A percentile compares a stretch with the other conserved stretches of the same genome.
These are phyloP conservation scores for Chalciporus piperatus DNA, from an alignment of 768 basidiomycete species.

Conservation along the genomic window DNA sequence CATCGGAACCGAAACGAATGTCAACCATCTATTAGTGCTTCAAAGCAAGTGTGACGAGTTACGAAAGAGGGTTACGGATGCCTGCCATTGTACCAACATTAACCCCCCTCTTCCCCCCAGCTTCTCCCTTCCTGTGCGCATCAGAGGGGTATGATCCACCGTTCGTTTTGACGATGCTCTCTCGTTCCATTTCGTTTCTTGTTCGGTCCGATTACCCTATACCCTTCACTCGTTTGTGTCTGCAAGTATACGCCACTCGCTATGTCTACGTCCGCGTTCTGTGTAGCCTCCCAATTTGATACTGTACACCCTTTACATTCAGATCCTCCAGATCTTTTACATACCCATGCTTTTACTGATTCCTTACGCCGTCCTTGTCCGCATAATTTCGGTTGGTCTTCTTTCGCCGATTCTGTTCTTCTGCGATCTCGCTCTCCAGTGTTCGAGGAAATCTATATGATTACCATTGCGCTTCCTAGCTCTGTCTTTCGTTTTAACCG, in stretches of 20 bases:
- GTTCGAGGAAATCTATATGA: neutral
- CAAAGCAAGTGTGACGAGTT: conserved; percentile 48
- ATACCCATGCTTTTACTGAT: conserved; percentile 9
- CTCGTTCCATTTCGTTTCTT: neutral
- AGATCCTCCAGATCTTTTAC: neutral
- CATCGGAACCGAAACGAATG: conserved; percentile 11
- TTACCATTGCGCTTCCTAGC: neutral
- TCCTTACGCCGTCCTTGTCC: conserved; percentile 1
- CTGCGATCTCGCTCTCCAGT: neutral
- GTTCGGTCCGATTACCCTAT: conserved; percentile 15
- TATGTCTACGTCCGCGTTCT: conserved; percentile 28
- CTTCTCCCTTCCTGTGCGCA: conserved; percentile 36
- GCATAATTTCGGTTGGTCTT: conserved; percentile 14
- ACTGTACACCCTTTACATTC: conserved; percentile 22
- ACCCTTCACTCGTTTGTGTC: conserved; percentile 24
- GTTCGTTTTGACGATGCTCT: neutral
- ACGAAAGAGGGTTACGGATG: conserved; percentile 47
- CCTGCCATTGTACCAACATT: conserved; percentile 43
- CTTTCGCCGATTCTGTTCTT: conserved; percentile 4
- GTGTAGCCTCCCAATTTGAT: conserved; percentile 27
- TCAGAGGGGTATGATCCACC: conserved; percentile 25
- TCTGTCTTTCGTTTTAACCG: neutral
- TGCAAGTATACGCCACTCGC: conserved; percentile 25
- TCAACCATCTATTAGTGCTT: conserved; percentile 35
- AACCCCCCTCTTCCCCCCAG: conserved; percentile 40